A percentile compares a stretch with the other conserved stretches of the same genome.
These are phyloP conservation scores for Pythium rhizo-oryzae DNA, from an alignment of 352 stramenopile genomes.

Conservation along the genomic window DNA sequence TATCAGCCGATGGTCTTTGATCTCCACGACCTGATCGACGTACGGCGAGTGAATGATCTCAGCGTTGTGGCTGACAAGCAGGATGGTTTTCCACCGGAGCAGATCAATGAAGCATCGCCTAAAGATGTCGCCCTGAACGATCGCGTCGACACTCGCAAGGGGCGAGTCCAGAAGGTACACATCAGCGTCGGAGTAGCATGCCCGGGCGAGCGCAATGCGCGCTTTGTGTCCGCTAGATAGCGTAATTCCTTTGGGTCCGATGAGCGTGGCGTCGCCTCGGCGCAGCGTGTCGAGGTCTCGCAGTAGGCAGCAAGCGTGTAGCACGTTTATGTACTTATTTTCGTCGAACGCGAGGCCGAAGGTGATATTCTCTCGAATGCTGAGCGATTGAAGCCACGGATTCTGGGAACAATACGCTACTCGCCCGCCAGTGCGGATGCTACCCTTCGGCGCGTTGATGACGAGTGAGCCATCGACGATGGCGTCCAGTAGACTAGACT, in stretches of 20 bases:
- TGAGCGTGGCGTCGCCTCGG: slow-evolving; percentile 87
- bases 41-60: slow-evolving; percentile 30
- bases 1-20: slow-evolving; percentile 30
- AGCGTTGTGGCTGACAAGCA: slow-evolving; percentile 90
- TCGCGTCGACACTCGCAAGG: slow-evolving; percentile 90
- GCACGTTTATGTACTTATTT: slow-evolving; percentile 40
- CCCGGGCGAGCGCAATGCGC: slow-evolving; percentile 50
- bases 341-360: slow-evolving; percentile 65
- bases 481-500: too few relatives aligned
- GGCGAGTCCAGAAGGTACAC: slow-evolving; percentile 90
- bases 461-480: slow-evolving; percentile 28
- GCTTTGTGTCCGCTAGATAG: slow-evolving; percentile 91
- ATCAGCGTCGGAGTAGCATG: slow-evolving; percentile 50
- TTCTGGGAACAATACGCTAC: slow-evolving; percentile 69
- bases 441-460: neutral
- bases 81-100: slow-evolving; percentile 49
- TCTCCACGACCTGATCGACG: slow-evolving; percentile 26
- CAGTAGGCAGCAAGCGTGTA: slow-evolving; percentile 70
- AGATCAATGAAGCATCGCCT: slow-evolving; percentile 21
- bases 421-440: slow-evolving; percentile 7
- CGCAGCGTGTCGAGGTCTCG: slow-evolving; percentile 82
- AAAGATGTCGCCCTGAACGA: slow-evolving; percentile 92
- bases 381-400: slow-evolving; percentile 92
- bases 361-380: slow-evolving; percentile 90
- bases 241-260: slow-evolving; percentile 94